phyloP scores from a whole-genome alignment of 2,329 filamentous ascomycete species.

The Sclerotinia glacialis region DNA sequence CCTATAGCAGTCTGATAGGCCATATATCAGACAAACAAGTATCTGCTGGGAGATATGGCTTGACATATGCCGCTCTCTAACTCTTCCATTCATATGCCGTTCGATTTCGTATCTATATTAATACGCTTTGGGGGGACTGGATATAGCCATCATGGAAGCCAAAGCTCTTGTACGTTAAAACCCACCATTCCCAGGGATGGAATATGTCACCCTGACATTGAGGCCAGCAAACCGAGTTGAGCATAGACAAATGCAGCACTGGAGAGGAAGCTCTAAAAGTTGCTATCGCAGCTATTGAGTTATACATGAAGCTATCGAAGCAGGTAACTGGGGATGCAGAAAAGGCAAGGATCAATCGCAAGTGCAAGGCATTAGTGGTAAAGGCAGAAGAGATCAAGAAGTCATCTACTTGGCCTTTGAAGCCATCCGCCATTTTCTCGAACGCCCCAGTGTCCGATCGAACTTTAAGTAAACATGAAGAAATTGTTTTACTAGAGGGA shows the following conservation, averaged over 20 bases:
- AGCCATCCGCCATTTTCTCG: constrained; percentile 31
- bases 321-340: constrained; percentile 61
- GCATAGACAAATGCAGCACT: constrained; percentile 49
- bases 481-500: constrained; percentile 71
- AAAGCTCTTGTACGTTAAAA: constrained; percentile 44
- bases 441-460: constrained; percentile 50
- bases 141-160: constrained; percentile 44
- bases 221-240: constrained; percentile 52
- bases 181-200: constrained; percentile 14
- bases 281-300: constrained; percentile 74
- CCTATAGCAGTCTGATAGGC: constrained; percentile 1
- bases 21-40: not conserved
- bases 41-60: constrained; percentile 2
- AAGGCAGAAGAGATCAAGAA: constrained; percentile 74
- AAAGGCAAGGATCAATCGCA: constrained; percentile 62
- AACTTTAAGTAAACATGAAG: constrained; percentile 64
- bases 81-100: not conserved
- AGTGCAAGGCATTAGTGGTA: constrained; percentile 67
- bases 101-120: not conserved
- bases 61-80: constrained; percentile 1
- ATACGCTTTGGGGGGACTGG: no score
- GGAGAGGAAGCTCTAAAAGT: constrained; percentile 67
- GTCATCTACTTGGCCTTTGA: constrained; percentile 30
- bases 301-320: constrained; percentile 73
- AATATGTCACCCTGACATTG: constrained; percentile 24